These are phyloP conservation scores for Penicillium polonicum DNA, from an alignment of 2,329 filamentous ascomycete genomes.

Conservation along the genomic window DNA sequence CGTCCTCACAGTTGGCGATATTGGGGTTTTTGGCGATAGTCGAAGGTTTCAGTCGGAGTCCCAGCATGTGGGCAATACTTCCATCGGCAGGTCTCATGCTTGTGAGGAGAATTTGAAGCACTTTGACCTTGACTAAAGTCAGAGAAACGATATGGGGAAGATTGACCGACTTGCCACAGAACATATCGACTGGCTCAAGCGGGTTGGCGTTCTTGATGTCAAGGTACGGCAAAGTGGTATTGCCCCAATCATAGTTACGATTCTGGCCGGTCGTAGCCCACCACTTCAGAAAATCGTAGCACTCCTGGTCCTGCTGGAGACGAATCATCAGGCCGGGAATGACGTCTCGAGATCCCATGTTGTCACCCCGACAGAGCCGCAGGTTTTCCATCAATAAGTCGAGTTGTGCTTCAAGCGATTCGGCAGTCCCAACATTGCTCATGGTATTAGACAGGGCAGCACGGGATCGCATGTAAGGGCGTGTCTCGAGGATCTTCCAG, in stretches of 20 bases:
- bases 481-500: conserved; percentile 44
- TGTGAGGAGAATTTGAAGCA: background rate
- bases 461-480: conserved; percentile 47
- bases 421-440: conserved; percentile 30
- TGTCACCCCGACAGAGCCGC: conserved; percentile 43
- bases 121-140: conserved; percentile 19
- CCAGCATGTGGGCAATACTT: too few relatives aligned
- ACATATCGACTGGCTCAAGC: conserved; percentile 38
- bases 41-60: background rate
- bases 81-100: background rate
- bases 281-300: conserved; percentile 53
- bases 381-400: conserved; percentile 48
- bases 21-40: background rate
- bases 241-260: conserved; percentile 29
- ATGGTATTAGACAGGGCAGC: conserved; percentile 37
- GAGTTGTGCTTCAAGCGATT: conserved; percentile 41
- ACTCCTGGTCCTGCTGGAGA: conserved; percentile 52
- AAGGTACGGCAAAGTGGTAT: conserved; percentile 37
- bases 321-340: conserved; percentile 48
- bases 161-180: conserved; percentile 11
- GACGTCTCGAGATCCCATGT: conserved; percentile 44
- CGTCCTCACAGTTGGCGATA: background rate
- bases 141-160: conserved; percentile 21
- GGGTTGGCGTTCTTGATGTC: conserved; percentile 42
- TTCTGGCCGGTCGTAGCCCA: conserved; percentile 30